These are phyloP conservation scores for Periconia macrospinosa DNA, from an alignment of 2,329 filamentous ascomycete species.

Conservation along the genomic window DNA sequence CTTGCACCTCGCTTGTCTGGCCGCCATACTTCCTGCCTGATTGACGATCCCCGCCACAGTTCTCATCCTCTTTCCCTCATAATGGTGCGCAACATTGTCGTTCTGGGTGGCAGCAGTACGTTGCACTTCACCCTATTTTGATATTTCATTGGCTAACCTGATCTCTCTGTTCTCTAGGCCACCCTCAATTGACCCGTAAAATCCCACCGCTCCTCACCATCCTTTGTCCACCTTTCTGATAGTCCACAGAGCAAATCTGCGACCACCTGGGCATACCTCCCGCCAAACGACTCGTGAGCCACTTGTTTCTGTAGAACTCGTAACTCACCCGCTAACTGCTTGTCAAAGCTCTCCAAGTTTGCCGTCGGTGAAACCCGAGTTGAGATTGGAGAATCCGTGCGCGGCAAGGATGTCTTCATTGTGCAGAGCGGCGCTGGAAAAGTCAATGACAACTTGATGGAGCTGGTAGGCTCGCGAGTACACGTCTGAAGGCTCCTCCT, in stretches of 20 bases:
- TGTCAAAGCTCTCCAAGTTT: conserved; percentile 72
- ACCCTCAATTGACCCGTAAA: conserved; percentile 12
- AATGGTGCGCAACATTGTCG: conserved; percentile 95
- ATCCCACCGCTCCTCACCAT: not conserved
- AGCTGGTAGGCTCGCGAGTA: conserved; percentile 48
- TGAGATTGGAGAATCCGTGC: conserved; percentile 94
- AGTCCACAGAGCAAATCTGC: conserved; percentile 64
- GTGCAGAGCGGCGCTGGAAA: conserved; percentile 91
- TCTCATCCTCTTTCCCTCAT: conserved; percentile 1
- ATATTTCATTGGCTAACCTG: conserved; percentile 1
- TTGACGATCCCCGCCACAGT: conserved; percentile 12
- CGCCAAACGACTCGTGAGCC: conserved; percentile 67
- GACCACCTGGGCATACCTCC: conserved; percentile 84
- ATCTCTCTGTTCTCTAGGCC: conserved; percentile 2
- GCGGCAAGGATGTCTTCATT: conserved; percentile 96
- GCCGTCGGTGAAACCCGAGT: conserved; percentile 92
- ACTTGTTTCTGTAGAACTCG: not conserved
- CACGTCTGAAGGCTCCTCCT: conserved; percentile 26
- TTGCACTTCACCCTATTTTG: conserved; percentile 2
- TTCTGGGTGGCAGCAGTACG: conserved; percentile 83
- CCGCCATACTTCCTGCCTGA: not conserved
- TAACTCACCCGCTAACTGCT: conserved; percentile 2
- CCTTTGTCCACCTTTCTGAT: conserved; percentile 10
- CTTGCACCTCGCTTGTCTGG: conserved; percentile 8
- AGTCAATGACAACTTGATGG: conserved; percentile 95